These are phyloP conservation scores for Thalassiosira ordinaria DNA, from an alignment of 352 stramenopile genomes.

Conservation along the genomic window DNA sequence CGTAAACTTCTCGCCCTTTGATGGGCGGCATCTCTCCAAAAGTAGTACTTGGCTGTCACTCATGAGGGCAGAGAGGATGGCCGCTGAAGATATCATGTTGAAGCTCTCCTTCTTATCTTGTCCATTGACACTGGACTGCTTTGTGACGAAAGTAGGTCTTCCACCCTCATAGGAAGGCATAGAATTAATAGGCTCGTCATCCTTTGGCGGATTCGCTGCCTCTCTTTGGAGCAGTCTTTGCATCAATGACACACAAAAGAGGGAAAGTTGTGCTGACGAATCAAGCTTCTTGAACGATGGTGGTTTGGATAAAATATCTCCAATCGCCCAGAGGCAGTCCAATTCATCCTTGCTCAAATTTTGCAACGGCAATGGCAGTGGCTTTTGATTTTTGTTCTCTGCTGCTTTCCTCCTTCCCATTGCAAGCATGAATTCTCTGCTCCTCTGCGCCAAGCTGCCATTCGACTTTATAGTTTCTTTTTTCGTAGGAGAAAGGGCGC, in stretches of 20 bases:
- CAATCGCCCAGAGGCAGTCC: slow-evolving; percentile 70
- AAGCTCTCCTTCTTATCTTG: slow-evolving; percentile 23
- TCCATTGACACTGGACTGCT: slow-evolving; percentile 16
- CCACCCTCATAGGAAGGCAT: slow-evolving; percentile 34
- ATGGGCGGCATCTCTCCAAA: slow-evolving; percentile 57
- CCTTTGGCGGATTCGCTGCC: slow-evolving; percentile 9
- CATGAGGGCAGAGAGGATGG: slow-evolving; percentile 72
- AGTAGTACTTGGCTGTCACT: slow-evolving; percentile 73
- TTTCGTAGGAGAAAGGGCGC: slow-evolving; percentile 21
- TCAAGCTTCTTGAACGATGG: slow-evolving; percentile 75
- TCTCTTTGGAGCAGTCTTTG: slow-evolving; percentile 31
- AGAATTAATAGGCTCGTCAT: not conserved
- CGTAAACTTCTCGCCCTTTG: slow-evolving; percentile 67
- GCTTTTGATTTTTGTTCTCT: slow-evolving; percentile 24
- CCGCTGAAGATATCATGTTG: slow-evolving; percentile 61
- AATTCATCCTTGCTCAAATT: slow-evolving; percentile 67
- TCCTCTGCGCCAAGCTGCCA: slow-evolving; percentile 5
- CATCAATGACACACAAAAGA: slow-evolving; percentile 62
- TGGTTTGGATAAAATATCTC: slow-evolving; percentile 62
- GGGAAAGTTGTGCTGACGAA: slow-evolving; percentile 56
- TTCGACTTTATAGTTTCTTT: slow-evolving; percentile 20
- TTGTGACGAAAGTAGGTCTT: slow-evolving; percentile 24
- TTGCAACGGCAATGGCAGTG: slow-evolving; percentile 51
- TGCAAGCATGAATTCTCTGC: slow-evolving; percentile 44
- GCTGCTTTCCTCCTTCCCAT: slow-evolving; percentile 15